phyloP scores from a whole-genome alignment of 495 filamentous ascomycete species.

The Rhypophila decipiens region DNA sequence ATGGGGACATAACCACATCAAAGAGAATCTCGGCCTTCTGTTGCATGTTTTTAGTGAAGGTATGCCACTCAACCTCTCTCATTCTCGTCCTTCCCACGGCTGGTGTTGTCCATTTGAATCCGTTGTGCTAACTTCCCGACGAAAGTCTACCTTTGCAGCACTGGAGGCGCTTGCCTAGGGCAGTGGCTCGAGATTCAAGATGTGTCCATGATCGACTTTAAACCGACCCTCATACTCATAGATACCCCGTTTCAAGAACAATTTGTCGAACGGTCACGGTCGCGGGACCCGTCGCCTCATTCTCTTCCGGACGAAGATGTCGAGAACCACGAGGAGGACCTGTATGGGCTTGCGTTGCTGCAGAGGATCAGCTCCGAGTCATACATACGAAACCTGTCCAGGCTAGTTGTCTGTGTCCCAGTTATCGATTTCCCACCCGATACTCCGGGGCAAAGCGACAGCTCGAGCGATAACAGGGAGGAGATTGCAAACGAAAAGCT shows the following conservation, averaged over 20 bases:
- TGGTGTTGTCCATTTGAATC: too few relatives aligned
- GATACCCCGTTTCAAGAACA: slow-evolving; percentile 57
- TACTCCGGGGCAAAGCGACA: slow-evolving; percentile 20
- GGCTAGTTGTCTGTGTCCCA: slow-evolving; percentile 67
- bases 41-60: slow-evolving; percentile 45
- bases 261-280: slow-evolving; percentile 28
- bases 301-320: slow-evolving; percentile 30
- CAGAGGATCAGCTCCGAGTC: slow-evolving; percentile 65
- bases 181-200: slow-evolving; percentile 64
- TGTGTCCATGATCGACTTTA: slow-evolving; percentile 51
- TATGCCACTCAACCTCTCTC: slow-evolving; percentile 17
- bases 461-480: slow-evolving; percentile 28
- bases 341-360: slow-evolving; percentile 63
- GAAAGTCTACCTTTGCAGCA: slow-evolving; percentile 67
- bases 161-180: slow-evolving; percentile 61
- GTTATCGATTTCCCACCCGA: slow-evolving; percentile 42
- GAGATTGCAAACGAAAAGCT: slow-evolving; percentile 21
- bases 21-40: slow-evolving; percentile 41
- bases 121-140: slow-evolving; percentile 22
- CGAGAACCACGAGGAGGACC: slow-evolving; percentile 41
- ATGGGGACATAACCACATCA: slow-evolving; percentile 32
- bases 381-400: slow-evolving; percentile 63
- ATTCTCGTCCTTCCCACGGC: background rate
- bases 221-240: slow-evolving; percentile 70
- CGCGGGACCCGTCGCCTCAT: slow-evolving; percentile 34